Evolutionary conservation across 2,329 filamentous ascomycete genomes (phyloP).

Genomic region (Alternaria sp.): DNA sequence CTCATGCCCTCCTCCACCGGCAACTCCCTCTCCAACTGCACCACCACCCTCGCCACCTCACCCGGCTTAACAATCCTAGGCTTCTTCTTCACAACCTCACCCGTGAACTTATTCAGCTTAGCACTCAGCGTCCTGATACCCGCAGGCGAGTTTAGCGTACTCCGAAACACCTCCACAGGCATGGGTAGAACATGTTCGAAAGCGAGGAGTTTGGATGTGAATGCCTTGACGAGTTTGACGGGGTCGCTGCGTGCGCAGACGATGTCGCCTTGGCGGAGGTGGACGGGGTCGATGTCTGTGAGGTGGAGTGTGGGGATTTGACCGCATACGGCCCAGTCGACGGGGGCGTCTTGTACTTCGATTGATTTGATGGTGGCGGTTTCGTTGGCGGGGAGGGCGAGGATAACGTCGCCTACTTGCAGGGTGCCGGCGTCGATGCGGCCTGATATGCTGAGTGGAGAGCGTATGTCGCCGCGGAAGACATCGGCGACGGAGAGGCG

Average conservation of each 20-base stretch:
- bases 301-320: conserved; percentile 88
- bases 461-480: conserved; percentile 78
- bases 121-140: conserved; percentile 75
- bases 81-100: conserved; percentile 78
- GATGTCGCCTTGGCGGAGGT: conserved; percentile 81
- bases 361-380: conserved; percentile 82
- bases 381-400: conserved; percentile 82
- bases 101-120: conserved; percentile 78
- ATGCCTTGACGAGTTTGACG: conserved; percentile 72
- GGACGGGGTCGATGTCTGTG: conserved; percentile 80
- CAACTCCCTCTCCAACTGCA: conserved; percentile 75
- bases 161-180: conserved; percentile 86
- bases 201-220: conserved; percentile 83
- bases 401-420: conserved; percentile 80
- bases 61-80: conserved; percentile 84
- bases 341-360: conserved; percentile 73
- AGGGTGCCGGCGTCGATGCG: conserved; percentile 83
- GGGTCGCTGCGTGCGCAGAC: conserved; percentile 74
- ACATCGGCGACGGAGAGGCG: conserved; percentile 88
- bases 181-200: conserved; percentile 91
- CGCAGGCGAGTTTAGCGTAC: conserved; percentile 79
- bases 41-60: conserved; percentile 75
- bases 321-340: conserved; percentile 91
- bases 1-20: conserved; percentile 81
- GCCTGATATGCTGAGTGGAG: conserved; percentile 83